phyloP scores from a whole-genome alignment of 805 yeast species.

The Candida coquimbonensis region DNA sequence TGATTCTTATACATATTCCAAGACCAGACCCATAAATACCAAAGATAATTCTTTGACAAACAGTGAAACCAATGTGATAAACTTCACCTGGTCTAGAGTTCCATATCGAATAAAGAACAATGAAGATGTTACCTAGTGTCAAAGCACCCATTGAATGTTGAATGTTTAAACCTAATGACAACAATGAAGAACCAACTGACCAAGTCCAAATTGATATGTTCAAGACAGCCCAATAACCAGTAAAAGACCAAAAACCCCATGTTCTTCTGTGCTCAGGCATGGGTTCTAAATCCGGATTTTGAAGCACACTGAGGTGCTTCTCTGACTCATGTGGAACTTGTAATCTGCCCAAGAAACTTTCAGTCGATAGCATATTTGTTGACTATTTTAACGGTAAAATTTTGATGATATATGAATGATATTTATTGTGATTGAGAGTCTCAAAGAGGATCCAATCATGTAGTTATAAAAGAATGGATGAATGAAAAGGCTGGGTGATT shows the following conservation, averaged over 20 bases:
- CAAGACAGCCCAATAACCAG: conserved; percentile 30
- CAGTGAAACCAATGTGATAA: conserved; percentile 33
- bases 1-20: conserved; percentile 33
- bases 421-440: not conserved
- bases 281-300: conserved; percentile 33
- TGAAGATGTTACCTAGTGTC: conserved; percentile 31
- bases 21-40: conserved; percentile 35
- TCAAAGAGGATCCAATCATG: not conserved
- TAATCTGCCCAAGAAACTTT: conserved; percentile 6
- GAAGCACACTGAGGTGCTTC: conserved; percentile 16
- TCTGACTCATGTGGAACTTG: conserved; percentile 21
- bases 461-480: not conserved
- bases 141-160: conserved; percentile 36
- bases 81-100: conserved; percentile 35
- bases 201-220: conserved; percentile 30
- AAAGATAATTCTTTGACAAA: conserved; percentile 30
- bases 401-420: not conserved
- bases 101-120: conserved; percentile 28
- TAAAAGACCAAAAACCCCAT: conserved; percentile 31
- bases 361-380: not conserved
- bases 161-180: conserved; percentile 32
- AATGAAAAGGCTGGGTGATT: too few species aligned
- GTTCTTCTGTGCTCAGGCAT: conserved; percentile 30
- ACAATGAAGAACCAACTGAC: conserved; percentile 32
- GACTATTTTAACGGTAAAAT: too few species aligned